Evolutionary conservation across 169 alveolate genomes (phyloP).

Genomic region (Babesia bovis): DNA sequence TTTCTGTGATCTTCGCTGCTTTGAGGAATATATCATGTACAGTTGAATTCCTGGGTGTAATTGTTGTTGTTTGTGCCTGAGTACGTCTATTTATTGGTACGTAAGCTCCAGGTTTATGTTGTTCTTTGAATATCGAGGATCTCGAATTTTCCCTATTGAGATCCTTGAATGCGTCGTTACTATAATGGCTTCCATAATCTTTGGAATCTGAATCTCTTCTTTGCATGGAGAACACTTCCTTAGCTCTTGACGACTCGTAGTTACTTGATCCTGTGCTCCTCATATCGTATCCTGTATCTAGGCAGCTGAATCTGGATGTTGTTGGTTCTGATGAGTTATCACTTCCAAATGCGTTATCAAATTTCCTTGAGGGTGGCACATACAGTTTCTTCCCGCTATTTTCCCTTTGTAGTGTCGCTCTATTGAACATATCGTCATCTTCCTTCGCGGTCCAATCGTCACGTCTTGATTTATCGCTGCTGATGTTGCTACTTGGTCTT

Average conservation of each 20-base stretch:
- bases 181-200: conserved; percentile 5
- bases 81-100: conserved; percentile 54
- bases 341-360: conserved; percentile 2
- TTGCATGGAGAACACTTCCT: conserved; percentile 31
- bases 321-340: conserved; percentile 2
- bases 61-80: conserved; percentile 1
- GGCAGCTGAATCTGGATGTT: conserved; percentile 50
- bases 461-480: background rate
- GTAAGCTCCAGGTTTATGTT: conserved; percentile 41
- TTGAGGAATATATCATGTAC: conserved; percentile 59
- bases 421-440: conserved; percentile 6
- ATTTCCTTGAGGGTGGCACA: conserved; percentile 45
- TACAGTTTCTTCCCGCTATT: conserved; percentile 34
- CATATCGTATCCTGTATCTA: conserved; percentile 25
- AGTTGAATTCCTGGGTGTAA: conserved; percentile 6
- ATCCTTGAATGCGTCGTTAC: conserved; percentile 8
- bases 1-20: conserved; percentile 55
- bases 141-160: conserved; percentile 6
- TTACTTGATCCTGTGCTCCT: background rate
- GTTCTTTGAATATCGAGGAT: conserved; percentile 2
- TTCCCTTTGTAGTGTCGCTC: conserved; percentile 12
- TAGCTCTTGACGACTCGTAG: conserved; percentile 10
- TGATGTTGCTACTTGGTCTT: conserved; percentile 3
- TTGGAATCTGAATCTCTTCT: conserved; percentile 27
- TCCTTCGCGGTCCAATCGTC: conserved; percentile 4